Conservation (phyloP, 1,284 basidiomycete species). For the Kalmanozyma brasiliensis region DNA sequence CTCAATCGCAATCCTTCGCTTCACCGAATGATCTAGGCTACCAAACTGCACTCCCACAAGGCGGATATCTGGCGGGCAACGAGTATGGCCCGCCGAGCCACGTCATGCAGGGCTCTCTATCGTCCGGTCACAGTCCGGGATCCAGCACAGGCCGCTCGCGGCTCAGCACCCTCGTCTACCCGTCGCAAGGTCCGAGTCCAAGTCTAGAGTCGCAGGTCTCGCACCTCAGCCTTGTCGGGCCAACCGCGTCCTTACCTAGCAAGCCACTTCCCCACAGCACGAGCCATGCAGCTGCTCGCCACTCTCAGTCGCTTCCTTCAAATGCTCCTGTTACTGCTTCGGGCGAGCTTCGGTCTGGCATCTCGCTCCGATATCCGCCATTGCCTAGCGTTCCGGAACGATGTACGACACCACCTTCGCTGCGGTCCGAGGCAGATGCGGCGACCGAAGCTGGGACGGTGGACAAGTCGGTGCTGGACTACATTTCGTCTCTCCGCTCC, state of each 20-base stretch:
- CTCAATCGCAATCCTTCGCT: slow-evolving; percentile 6
- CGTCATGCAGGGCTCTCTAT: slow-evolving; percentile 11
- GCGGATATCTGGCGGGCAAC: slow-evolving; percentile 2
- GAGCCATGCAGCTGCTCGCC: not conserved
- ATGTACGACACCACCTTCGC: slow-evolving; percentile 11
- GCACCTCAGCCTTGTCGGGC: slow-evolving; percentile 6
- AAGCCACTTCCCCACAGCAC: slow-evolving; percentile 1
- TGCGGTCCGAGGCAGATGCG: not conserved
- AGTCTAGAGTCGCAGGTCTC: slow-evolving; percentile 25
- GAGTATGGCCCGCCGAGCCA: slow-evolving; percentile 11
- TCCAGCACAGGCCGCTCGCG: slow-evolving; percentile 20
- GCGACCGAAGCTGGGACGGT: not conserved
- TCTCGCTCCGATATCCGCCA: slow-evolving; percentile 39
- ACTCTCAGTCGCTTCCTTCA: not conserved
- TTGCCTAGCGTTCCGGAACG: slow-evolving; percentile 18
- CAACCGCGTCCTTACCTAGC: slow-evolving; percentile 4
- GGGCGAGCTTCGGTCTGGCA: slow-evolving; percentile 10
- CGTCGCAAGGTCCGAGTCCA: slow-evolving; percentile 9
- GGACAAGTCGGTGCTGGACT: slow-evolving; percentile 8
- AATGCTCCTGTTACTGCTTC: not conserved
- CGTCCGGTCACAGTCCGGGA: slow-evolving; percentile 23
- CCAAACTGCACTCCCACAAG: not conserved
- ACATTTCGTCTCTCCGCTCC: slow-evolving; percentile 16
- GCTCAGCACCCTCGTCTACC: slow-evolving; percentile 18
- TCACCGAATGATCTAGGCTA: not conserved